These are phyloP conservation scores for Sicyos edulis DNA, from an alignment of 306 rosid species.

Conservation along the genomic window DNA sequence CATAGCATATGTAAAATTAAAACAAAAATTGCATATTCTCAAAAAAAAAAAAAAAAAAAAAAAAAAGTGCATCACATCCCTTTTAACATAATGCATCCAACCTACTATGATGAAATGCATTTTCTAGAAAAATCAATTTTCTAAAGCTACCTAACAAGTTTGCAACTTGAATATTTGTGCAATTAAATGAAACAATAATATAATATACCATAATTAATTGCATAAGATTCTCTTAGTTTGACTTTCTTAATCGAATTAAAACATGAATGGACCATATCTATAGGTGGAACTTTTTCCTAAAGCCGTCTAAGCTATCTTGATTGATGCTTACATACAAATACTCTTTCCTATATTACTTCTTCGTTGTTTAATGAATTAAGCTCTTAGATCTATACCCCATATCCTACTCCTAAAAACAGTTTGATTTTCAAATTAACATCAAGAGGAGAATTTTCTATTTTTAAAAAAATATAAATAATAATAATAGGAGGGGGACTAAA, in stretches of 20 bases:
- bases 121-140: neutral
- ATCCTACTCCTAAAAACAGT: neutral
- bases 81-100: neutral
- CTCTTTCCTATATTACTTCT: neutral
- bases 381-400: neutral
- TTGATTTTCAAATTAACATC: neutral
- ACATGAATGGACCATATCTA: neutral
- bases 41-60: too few relatives aligned
- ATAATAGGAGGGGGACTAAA: neutral
- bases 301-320: neutral
- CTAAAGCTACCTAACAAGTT: neutral
- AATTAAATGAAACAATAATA: neutral
- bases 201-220: neutral
- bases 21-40: too few relatives aligned
- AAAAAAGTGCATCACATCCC: neutral
- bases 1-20: neutral
- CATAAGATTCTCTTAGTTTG: conserved; percentile 11
- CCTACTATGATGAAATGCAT: neutral
- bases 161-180: neutral
- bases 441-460: too few relatives aligned
- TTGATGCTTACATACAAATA: neutral
- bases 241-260: neutral
- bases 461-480: neutral
- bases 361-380: neutral
- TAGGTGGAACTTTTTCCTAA: neutral